A percentile compares a stretch with the other conserved stretches of the same genome.
phyloP scores from a whole-genome alignment of 345 rosid genomes.

The Aegle marmelos region DNA sequence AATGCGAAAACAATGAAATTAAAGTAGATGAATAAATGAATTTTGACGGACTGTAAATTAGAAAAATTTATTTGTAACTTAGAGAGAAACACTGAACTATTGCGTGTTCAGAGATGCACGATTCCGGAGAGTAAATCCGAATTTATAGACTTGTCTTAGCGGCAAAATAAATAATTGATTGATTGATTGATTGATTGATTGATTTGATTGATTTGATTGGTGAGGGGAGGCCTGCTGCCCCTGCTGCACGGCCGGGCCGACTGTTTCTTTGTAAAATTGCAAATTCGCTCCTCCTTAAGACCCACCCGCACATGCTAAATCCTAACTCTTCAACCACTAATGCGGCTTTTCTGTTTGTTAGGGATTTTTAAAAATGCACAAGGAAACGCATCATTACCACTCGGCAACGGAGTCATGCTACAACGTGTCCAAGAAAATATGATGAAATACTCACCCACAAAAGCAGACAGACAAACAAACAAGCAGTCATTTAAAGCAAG shows the following conservation, averaged over 20 bases:
- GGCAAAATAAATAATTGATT: background rate
- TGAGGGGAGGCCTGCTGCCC: background rate
- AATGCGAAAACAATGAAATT: too few species aligned
- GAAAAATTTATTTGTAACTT: too few species aligned
- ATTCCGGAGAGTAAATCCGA: too few species aligned
- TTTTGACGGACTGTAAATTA: too few species aligned
- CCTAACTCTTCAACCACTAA: background rate
- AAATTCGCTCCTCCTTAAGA: slow-evolving; percentile 8
- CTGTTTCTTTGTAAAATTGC: background rate
- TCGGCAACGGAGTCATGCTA: too few species aligned
- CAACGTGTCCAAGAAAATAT: too few species aligned
- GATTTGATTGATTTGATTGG: background rate
- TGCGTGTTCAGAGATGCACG: too few species aligned
- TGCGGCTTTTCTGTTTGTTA: background rate
- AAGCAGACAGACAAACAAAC: too few species aligned
- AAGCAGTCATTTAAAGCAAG: background rate
- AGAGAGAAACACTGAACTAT: too few species aligned
- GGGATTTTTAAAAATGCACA: background rate
- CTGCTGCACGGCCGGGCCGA: background rate
- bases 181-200: background rate
- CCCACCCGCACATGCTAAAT: background rate
- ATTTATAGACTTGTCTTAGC: background rate
- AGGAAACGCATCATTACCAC: too few species aligned
- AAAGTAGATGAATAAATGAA: too few species aligned
- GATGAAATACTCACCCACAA: too few species aligned